Evolutionary conservation across 2,329 filamentous ascomycete genomes (phyloP).

Genomic region (Fusarium secorum): DNA sequence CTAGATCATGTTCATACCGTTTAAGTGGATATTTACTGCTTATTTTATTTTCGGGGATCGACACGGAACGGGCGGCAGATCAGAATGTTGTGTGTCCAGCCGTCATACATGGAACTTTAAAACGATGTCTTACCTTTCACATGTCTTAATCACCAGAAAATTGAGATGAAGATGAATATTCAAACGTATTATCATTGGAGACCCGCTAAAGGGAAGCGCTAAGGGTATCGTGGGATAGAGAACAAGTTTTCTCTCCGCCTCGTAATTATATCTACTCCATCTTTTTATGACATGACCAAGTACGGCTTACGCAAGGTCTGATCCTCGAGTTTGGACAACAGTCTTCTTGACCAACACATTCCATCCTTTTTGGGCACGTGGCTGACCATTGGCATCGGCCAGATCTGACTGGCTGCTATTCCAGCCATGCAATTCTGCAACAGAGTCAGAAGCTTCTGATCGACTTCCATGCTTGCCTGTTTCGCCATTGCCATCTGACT

Average conservation of each 20-base stretch:
- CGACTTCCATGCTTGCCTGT: slow-evolving; percentile 6
- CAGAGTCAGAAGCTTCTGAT: slow-evolving; percentile 17
- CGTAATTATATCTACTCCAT: background rate
- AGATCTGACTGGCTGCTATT: slow-evolving; percentile 38
- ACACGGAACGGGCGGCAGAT: background rate
- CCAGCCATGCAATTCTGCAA: slow-evolving; percentile 23
- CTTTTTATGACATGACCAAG: background rate
- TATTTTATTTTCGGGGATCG: background rate
- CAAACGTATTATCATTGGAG: background rate
- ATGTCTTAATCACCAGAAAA: background rate
- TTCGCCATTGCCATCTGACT: background rate
- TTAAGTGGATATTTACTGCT: background rate
- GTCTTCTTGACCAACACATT: slow-evolving; percentile 40
- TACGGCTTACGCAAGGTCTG: background rate
- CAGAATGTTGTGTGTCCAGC: background rate
- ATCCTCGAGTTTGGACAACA: slow-evolving; percentile 33
- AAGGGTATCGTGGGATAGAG: background rate
- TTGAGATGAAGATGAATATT: background rate
- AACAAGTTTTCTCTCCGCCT: background rate
- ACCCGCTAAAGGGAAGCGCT: background rate
- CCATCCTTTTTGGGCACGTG: slow-evolving; percentile 23
- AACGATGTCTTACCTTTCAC: background rate
- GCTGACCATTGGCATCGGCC: slow-evolving; percentile 2
- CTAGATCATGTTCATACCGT: rapidly evolving
- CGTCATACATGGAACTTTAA: background rate